Evolutionary conservation across 2,329 filamentous ascomycete genomes (phyloP), one percentile per base, ranked within the genome.

Genomic region (Claviceps sp.): DNA sequence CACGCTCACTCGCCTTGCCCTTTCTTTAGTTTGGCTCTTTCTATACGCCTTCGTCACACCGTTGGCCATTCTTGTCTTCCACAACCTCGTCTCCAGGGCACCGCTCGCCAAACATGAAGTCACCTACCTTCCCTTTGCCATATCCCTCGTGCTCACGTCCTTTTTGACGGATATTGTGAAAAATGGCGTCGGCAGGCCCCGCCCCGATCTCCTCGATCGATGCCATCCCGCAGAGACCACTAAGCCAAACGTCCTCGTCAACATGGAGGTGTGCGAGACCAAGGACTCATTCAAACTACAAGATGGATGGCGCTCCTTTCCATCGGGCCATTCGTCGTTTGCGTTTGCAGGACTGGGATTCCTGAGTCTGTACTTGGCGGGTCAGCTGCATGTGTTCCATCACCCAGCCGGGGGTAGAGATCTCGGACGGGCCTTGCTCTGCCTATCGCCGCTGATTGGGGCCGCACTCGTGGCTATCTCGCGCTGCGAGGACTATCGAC

Each of bases 81-180:
- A 83, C 77, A 82, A 88, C 49, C 61, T 79, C 50, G 52, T 80
- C 39, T 67, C 78, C 36, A 77, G 79, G 46, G 80, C 86, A 1
- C 76, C 79, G 5, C 67, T 77, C 8, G 86, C 94, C 66, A 94
- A 95, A 65, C 79, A 86, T 54, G 90, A 97, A 68, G 86, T 90
- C 56, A 86, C 88, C 0, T 71, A 95, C 50, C 79, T 98, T 1
- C 86, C 88, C 22, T 82, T 96, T 54, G 71, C 83, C 49, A 88
- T 91, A 60, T 79, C 83, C 56, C 68, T 97, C 26, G 74, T 88
- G 58, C 75, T 95, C 48, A 85, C 88, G 0, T 78, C 81, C 5
- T 85, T 96, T 65, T 73, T 97, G 44, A 97, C 93, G 45, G 90
- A 97, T 64, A 71, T 91, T 29, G 76, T 97, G 63, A 98, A 98